Conservation (phyloP, 2,329 filamentous ascomycete genomes). For the Triangularia setosa region DNA sequence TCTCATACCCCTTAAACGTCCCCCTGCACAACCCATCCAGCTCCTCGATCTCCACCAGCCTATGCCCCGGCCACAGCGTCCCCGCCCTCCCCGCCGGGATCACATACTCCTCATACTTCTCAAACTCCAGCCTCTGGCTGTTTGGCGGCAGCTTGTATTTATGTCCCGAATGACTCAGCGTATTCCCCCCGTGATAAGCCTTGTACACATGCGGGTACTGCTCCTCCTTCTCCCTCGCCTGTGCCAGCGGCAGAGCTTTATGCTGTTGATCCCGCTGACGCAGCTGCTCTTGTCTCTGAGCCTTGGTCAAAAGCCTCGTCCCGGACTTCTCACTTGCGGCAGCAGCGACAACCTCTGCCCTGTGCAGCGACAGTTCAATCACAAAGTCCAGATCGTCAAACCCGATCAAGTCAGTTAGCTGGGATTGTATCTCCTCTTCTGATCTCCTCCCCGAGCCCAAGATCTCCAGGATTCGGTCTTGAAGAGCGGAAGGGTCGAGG, state of each 20-base stretch:
- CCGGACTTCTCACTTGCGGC: slow-evolving; percentile 34
- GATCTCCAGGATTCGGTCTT: slow-evolving; percentile 72
- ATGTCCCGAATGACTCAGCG: slow-evolving; percentile 71
- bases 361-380: slow-evolving; percentile 79
- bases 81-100: slow-evolving; percentile 82
- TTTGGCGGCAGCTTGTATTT: slow-evolving; percentile 80
- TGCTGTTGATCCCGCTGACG: slow-evolving; percentile 75
- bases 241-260: slow-evolving; percentile 69
- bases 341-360: slow-evolving; percentile 60
- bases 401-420: slow-evolving; percentile 82
- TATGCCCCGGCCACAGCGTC: slow-evolving; percentile 66
- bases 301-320: slow-evolving; percentile 62
- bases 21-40: slow-evolving; percentile 83
- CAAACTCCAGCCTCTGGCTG: slow-evolving; percentile 63
- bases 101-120: slow-evolving; percentile 84
- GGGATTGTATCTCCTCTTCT: slow-evolving; percentile 87
- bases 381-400: slow-evolving; percentile 93
- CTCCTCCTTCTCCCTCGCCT: slow-evolving; percentile 67
- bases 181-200: slow-evolving; percentile 77
- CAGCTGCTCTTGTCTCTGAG: slow-evolving; percentile 75
- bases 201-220: slow-evolving; percentile 95
- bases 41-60: slow-evolving; percentile 71
- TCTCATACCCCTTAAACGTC: slow-evolving; percentile 94
- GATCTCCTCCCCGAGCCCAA: slow-evolving; percentile 58
- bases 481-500: slow-evolving; percentile 65